phyloP scores from a whole-genome alignment of 768 basidiomycete species.

The Rhizopogon roseolus region DNA sequence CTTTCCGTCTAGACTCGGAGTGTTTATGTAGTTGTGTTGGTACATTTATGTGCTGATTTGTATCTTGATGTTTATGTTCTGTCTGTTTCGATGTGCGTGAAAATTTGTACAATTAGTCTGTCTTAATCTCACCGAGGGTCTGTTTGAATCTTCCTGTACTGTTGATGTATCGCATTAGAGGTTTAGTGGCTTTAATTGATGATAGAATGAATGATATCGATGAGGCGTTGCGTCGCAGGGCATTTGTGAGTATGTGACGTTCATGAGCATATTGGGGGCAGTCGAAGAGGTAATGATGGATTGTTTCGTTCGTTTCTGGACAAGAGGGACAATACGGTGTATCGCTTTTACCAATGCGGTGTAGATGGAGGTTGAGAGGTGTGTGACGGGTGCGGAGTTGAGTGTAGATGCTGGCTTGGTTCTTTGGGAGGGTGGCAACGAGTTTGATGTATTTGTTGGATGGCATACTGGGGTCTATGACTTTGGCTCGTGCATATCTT shows the following conservation, averaged over 20 bases:
- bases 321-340: conserved; percentile 21
- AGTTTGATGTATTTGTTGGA: conserved; percentile 3
- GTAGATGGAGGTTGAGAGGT: conserved; percentile 25
- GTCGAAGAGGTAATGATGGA: conserved; percentile 23
- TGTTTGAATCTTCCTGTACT: too few relatives aligned
- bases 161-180: conserved; percentile 2
- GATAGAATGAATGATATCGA: conserved; percentile 3
- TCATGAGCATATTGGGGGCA: conserved; percentile 20
- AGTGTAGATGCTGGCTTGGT: conserved; percentile 17
- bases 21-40: too few relatives aligned
- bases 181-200: background rate
- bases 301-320: conserved; percentile 24
- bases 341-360: conserved; percentile 19
- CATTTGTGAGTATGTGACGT: background rate
- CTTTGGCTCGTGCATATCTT: background rate
- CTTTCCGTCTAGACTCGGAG: too few relatives aligned
- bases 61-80: too few relatives aligned
- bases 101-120: too few relatives aligned
- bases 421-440: conserved; percentile 4
- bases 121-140: too few relatives aligned
- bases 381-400: conserved; percentile 28
- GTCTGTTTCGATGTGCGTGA: too few relatives aligned
- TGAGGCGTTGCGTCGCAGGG: background rate
- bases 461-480: background rate
- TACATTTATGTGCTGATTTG: too few relatives aligned